Evolutionary conservation across 163 green algal genomes (phyloP).

Genomic region (Volvox carteri): DNA sequence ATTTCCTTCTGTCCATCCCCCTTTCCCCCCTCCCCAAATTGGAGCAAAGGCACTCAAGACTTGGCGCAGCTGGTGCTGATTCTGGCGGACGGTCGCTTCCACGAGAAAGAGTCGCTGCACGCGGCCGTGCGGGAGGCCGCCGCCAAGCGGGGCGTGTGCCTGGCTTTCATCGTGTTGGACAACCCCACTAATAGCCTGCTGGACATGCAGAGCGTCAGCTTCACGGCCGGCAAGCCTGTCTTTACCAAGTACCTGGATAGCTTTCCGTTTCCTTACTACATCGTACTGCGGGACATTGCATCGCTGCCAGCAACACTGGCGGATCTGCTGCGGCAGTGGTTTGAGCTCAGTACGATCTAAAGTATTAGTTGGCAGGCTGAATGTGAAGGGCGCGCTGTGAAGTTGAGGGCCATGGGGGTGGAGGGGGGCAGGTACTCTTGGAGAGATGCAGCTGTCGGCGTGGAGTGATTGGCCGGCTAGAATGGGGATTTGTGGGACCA

Average conservation of each 20-base stretch:
- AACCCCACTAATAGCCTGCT: conserved; percentile 72
- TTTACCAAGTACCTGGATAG: conserved; percentile 97
- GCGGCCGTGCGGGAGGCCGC: conserved; percentile 79
- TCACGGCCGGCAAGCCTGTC: conserved; percentile 89
- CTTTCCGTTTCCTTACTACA: conserved; percentile 99
- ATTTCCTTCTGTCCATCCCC: background rate
- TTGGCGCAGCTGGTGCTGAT: conserved; percentile 91
- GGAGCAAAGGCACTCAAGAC: conserved; percentile 60
- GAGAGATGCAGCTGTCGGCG: too few species aligned
- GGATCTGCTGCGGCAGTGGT: conserved; percentile 96
- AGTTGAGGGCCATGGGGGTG: too few species aligned
- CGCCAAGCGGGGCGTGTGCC: conserved; percentile 84
- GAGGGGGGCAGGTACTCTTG: too few species aligned
- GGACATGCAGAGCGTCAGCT: conserved; percentile 89
- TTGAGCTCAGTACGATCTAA: conserved; percentile 81
- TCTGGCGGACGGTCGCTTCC: conserved; percentile 96
- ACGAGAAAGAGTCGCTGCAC: conserved; percentile 93
- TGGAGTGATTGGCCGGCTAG: too few species aligned
- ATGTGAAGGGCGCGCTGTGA: too few species aligned
- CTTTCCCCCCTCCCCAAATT: background rate
- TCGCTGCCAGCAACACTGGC: conserved; percentile 91
- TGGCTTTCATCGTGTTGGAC: conserved; percentile 97
- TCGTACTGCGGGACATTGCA: conserved; percentile 93
- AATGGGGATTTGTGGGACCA: too few species aligned
- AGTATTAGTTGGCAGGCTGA: too few species aligned